Percentiles rank a stretch among this genome's conserved stretches.
Evolutionary conservation across 176 grass and related monocot genomes (phyloP).

Genomic region (Metroxylon sagu): DNA sequence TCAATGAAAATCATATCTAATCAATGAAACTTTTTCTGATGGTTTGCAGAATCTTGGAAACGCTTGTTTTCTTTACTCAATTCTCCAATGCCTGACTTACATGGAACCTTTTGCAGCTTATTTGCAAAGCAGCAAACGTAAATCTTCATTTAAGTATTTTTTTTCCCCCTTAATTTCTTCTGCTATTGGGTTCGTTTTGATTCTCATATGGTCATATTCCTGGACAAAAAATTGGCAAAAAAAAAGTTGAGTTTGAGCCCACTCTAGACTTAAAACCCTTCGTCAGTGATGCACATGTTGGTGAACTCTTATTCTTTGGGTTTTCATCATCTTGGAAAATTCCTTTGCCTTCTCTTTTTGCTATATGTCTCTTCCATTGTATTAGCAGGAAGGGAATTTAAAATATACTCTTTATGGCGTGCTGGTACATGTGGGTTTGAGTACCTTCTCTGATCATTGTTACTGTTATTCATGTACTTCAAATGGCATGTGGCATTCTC

Average conservation of each 20-base stretch:
- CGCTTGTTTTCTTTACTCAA: slow-evolving; percentile 93
- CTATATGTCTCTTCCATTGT: slow-evolving; percentile 1
- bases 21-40: slow-evolving; percentile 25
- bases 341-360: background rate
- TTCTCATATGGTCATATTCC: slow-evolving; percentile 71
- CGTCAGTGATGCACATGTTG: slow-evolving; percentile 75
- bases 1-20: no score
- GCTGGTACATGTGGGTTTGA: slow-evolving; percentile 86
- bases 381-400: slow-evolving; percentile 49
- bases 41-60: slow-evolving; percentile 93
- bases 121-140: slow-evolving; percentile 89
- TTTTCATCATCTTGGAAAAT: background rate
- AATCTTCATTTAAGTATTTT: slow-evolving; percentile 70
- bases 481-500: slow-evolving; percentile 94
- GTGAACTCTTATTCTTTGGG: slow-evolving; percentile 15
- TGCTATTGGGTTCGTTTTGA: slow-evolving; percentile 31
- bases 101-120: slow-evolving; percentile 92
- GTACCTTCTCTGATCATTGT: slow-evolving; percentile 89
- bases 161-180: background rate
- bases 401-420: slow-evolving; percentile 97
- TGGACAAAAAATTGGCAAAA: slow-evolving; percentile 85
- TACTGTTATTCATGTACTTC: slow-evolving; percentile 93
- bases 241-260: slow-evolving; percentile 71
- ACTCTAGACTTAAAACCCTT: slow-evolving; percentile 75
- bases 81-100: slow-evolving; percentile 94